Evolutionary conservation across 257 asterid species (phyloP), one percentile per base, ranked within the genome.

Genomic region (Penstemon davidsonii): DNA sequence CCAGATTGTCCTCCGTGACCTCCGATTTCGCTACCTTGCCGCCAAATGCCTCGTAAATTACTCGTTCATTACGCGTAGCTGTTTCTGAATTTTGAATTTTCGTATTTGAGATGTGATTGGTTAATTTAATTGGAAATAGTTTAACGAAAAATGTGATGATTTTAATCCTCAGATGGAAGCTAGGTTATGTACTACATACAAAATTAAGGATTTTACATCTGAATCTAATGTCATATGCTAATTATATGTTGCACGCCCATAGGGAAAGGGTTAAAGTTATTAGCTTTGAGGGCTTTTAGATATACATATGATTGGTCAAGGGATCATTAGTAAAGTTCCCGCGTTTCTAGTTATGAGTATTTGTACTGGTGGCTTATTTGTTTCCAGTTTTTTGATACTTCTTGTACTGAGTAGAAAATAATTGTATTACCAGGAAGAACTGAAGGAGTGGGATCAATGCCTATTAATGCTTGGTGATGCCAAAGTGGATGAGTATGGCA

Each of bases 391-490:
- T 25, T 25, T 25, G 1, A 25, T 25, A 25, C 2, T 25, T 25
- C 33, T 25, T 25, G 2, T 25, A 25, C 33, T 25, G 33, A 25
- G 33, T 25, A 7, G 36, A 44, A 18, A 8, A 18, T 52, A 8
- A 25, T n/a, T 62, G 38, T 36, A 9, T 49, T 44, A 15, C 49
- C 8, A 40, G 54, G 54, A 49, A 82, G 96, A 92, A 70, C 73
- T 92, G 68, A 88, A 90, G 81, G 98, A 93, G 84, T 93, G 98
- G 98, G 97, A 90, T 80, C 97, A 93, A 64, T 93, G 98, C 66
- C 83, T 88, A 67, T 79, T 79, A 66, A 91, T 91, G 96, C 96
- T 94, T 64, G 99, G 97, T 71, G 96, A 91, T 83, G 96, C 96
- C 40, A 87, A 85, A 67, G 96, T 94, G 64, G 97, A 94, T 74